These are phyloP conservation scores for Saccharomycopsis fodiens DNA, from an alignment of 805 yeast genomes.

Conservation along the genomic window DNA sequence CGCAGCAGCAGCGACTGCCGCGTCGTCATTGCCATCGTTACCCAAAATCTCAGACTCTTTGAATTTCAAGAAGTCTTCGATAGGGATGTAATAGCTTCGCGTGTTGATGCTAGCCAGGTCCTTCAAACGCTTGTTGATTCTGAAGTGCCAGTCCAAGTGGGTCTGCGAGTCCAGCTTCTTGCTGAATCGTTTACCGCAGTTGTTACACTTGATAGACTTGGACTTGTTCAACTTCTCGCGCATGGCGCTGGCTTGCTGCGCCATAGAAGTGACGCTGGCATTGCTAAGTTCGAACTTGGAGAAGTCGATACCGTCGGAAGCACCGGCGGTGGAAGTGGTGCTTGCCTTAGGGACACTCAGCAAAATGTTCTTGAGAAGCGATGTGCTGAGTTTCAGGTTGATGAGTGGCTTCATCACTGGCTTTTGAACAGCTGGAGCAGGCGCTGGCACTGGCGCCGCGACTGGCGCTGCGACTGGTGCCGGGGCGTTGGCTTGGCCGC, in stretches of 20 bases:
- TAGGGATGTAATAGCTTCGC: constrained; percentile 75
- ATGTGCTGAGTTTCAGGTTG: constrained; percentile 16
- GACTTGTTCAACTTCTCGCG: constrained; percentile 24
- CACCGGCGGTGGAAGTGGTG: background rate
- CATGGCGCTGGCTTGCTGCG: background rate
- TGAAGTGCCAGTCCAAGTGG: constrained; percentile 94
- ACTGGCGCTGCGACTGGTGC: too few relatives aligned
- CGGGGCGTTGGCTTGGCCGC: background rate
- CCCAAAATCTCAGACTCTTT: constrained; percentile 59
- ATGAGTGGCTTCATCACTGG: constrained; percentile 11
- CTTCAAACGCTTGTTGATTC: constrained; percentile 73
- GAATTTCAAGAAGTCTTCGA: constrained; percentile 64
- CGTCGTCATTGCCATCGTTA: constrained; percentile 20
- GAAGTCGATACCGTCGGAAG: constrained; percentile 5
- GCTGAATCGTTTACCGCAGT: constrained; percentile 82
- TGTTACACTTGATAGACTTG: constrained; percentile 70
- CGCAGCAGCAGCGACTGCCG: background rate
- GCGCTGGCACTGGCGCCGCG: too few relatives aligned
- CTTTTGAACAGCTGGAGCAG: too few relatives aligned
- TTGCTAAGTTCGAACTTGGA: constrained; percentile 11
- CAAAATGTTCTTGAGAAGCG: constrained; percentile 17
- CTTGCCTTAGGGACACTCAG: constrained; percentile 8
- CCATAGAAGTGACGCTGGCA: constrained; percentile 1
- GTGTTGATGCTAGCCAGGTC: constrained; percentile 52
- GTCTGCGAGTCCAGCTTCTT: constrained; percentile 42